Evolutionary conservation across 768 basidiomycete genomes (phyloP), one percentile per base, ranked within the genome.

Genomic region (Sarcodon sp.): DNA sequence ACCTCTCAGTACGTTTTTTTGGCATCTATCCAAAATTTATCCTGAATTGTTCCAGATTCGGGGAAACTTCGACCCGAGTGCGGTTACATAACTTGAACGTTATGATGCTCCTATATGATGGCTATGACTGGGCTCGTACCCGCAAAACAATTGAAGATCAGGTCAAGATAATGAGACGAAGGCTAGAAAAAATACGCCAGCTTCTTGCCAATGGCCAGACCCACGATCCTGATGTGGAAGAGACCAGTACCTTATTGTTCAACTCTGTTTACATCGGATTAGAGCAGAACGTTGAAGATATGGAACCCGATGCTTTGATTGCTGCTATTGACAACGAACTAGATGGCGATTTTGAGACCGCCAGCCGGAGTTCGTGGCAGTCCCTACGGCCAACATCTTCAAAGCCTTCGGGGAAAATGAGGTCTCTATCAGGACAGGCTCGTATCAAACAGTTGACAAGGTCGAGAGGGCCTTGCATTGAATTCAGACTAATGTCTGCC

Each of bases 181-280:
- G 80, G 32, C 72, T 99, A 45, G 80, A 85, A 39, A 89, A 85
- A 64, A 94, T 99, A 55, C 74, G 85, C 33, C 94, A 98, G 62
- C 73, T 99, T 3, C 78, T 98, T 11, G 90, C 93, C 4, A 82
- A 71, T 35, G 96, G 96, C 8, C 94, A 98, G 59, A 74, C 74
- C 1, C 81, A 89, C 35, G 89, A 94, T 51, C 76, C 83, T 13
- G 76, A 70, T 46, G 68, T 80, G 12, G 87, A 88, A 55, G 66
- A 71, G 31, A 83, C 84, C 6, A 80, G 81, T 54, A 67, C 86
- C 1, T 70, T 86, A 5, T 73, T 98, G 16, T 96, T 93, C 72
- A 96, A 97, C 59, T 98, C 93, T 0, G 78, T 96, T 35, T 87
- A 92, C 56, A 83, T 98, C 48, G 93, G 94, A 31, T 68, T 97